Evolutionary conservation across 169 alveolate genomes (phyloP), one percentile per base, ranked within the genome.

Genomic region (Plasmodium relictum): DNA sequence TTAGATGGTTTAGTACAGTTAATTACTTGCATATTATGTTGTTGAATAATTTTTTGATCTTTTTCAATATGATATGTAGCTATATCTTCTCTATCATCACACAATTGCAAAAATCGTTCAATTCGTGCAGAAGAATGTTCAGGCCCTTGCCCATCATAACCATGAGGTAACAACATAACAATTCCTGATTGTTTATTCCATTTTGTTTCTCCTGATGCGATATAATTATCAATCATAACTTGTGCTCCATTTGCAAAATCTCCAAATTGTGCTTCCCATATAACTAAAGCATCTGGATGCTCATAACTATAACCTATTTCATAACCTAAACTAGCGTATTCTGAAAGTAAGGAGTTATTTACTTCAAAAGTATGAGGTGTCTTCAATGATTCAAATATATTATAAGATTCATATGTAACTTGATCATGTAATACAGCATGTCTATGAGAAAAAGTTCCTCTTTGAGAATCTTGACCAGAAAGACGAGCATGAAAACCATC

Each of bases 121-220:
- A 97, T 88, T 12, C 98, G 73, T 10, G 97, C 98, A 22, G 98
- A 96, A 7, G 99, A 96, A 85, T 98, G 99, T 85, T 98, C 99
- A n/a, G 99, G 98, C 3, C 99, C 99, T 83, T 97, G 97, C 2
- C 99, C 99, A 83, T 98, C 99, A 89, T 94, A 97, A 26, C 99
- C 99, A 92, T 98, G 99, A 24, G 99, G 99, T 50, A 98, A 92
- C 39, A 97, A 90, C 93, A 97, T 87, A 12, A 92, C 95, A 22
- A 98, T 85, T 12, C 98, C 98, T 31, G 96, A 87, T 42, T 94
- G 95, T 56, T 95, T 95, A 65, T 96, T 95, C 99, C 99, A 98
- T 93, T 97, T 98, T 56, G 98, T 94, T 88, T 98, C 99, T 1
- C 98, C 99, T 26, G 98, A 88, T 48, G 97, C 96, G 12, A 98